These are phyloP conservation scores for Tulasnella sp. DNA, from an alignment of 768 basidiomycete genomes.

Conservation along the genomic window DNA sequence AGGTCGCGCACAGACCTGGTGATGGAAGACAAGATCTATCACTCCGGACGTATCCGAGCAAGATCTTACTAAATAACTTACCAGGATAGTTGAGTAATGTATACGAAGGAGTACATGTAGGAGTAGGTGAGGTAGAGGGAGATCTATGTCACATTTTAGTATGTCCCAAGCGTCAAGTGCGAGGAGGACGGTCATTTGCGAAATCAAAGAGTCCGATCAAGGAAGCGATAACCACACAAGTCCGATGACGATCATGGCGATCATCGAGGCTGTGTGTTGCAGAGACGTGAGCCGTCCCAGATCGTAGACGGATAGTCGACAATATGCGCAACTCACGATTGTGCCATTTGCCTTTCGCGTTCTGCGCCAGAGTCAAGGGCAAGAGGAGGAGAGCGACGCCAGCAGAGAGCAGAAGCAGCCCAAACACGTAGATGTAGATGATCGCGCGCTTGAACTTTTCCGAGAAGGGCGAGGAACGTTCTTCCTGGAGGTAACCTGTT, in stretches of 20 bases:
- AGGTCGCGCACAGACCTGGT: slow-evolving; percentile 42
- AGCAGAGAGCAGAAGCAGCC: slow-evolving; percentile 39
- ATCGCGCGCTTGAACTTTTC: slow-evolving; percentile 18
- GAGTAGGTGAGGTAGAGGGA: slow-evolving; percentile 48
- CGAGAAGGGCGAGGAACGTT: slow-evolving; percentile 6
- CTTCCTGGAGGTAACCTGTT: slow-evolving; percentile 18
- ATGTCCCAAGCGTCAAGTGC: no score
- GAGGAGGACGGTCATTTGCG: slow-evolving; percentile 26
- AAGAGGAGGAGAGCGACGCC: slow-evolving; percentile 42
- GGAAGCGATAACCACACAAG: slow-evolving; percentile 45
- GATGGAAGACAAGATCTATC: slow-evolving; percentile 20
- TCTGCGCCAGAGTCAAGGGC: slow-evolving; percentile 39
- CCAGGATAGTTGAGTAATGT: slow-evolving; percentile 33
- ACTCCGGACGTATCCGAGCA: slow-evolving; percentile 20
- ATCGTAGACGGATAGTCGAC: no score
- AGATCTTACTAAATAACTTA: neutral
- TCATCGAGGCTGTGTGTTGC: slow-evolving; percentile 44
- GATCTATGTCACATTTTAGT: slow-evolving; percentile 9
- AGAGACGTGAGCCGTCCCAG: no score
- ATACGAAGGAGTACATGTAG: slow-evolving; percentile 60
- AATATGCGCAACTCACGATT: slow-evolving; percentile 31
- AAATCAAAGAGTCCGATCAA: slow-evolving; percentile 56
- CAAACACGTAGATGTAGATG: slow-evolving; percentile 35
- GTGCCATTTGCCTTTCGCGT: slow-evolving; percentile 32
- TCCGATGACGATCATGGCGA: slow-evolving; percentile 42